Evolutionary conservation across 495 filamentous ascomycete genomes (phyloP).

Genomic region (Haplographium delicatum): DNA sequence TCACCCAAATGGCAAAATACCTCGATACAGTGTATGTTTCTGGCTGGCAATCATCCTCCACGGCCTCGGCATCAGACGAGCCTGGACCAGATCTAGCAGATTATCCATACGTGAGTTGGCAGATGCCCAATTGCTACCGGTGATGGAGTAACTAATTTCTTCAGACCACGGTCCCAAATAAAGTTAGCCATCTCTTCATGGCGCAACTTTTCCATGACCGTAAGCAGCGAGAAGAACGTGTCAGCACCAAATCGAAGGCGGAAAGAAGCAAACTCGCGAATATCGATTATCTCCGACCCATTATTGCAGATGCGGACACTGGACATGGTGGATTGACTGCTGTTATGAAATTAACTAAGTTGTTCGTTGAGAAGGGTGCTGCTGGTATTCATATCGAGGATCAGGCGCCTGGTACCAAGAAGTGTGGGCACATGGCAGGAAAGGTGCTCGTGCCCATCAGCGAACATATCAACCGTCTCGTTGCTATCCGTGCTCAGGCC

Average conservation of each 20-base stretch:
- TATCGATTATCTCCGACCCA: conserved; percentile 90
- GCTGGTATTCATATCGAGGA: conserved; percentile 99
- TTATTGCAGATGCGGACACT: conserved; percentile 96
- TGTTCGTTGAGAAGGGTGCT: conserved; percentile 95
- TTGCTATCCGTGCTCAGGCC: conserved; percentile 94
- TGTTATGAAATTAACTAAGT: conserved; percentile 97
- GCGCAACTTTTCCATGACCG: conserved; percentile 99
- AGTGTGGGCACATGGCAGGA: conserved; percentile 99
- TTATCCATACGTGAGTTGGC: conserved; percentile 78
- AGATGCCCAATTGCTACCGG: not conserved
- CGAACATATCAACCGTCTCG: conserved; percentile 97
- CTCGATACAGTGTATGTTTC: conserved; percentile 98
- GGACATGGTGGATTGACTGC: conserved; percentile 96
- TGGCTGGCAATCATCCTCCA: conserved; percentile 97
- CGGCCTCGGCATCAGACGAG: conserved; percentile 88
- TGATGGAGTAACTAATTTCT: not conserved
- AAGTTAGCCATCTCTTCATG: conserved; percentile 94
- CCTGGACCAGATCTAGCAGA: conserved; percentile 97
- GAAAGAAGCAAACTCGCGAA: conserved; percentile 72
- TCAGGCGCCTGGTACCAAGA: conserved; percentile 97
- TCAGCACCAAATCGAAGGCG: conserved; percentile 63
- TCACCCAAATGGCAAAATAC: conserved; percentile 99
- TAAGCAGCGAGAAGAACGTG: conserved; percentile 93
- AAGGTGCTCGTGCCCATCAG: conserved; percentile 96
- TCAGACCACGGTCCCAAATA: conserved; percentile 96